These are phyloP conservation scores for Fusarium chuoi DNA, from an alignment of 2,329 filamentous ascomycete genomes.

Conservation along the genomic window DNA sequence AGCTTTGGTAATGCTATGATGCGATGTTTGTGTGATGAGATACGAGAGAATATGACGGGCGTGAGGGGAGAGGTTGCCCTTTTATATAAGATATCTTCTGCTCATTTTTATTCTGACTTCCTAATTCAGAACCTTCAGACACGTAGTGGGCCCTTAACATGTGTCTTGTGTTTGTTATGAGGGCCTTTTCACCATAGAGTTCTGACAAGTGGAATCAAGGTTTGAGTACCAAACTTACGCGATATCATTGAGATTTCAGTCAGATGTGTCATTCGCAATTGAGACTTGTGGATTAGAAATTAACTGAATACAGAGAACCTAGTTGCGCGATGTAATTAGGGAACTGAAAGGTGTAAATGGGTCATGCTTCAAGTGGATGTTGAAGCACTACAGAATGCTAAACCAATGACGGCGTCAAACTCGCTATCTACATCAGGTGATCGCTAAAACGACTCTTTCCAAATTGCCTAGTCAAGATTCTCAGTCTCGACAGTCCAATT, in stretches of 20 bases:
- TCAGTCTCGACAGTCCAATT: not conserved
- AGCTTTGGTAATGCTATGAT: not conserved
- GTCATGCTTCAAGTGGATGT: not conserved
- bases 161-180: not conserved
- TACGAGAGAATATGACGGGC: not conserved
- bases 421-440: not conserved
- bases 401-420: too few relatives aligned
- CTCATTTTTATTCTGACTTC: not conserved
- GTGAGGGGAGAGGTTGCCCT: not conserved
- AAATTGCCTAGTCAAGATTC: not conserved
- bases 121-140: not conserved
- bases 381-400: fast-evolving
- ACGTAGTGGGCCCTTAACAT: not conserved
- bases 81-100: not conserved
- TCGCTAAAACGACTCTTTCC: not conserved
- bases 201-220: not conserved
- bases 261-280: not conserved
- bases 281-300: not conserved
- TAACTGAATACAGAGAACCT: not conserved
- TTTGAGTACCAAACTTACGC: not conserved
- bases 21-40: not conserved
- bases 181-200: not conserved
- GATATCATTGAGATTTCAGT: not conserved
- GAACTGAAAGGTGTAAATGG: not conserved
- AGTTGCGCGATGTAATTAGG: not conserved